Base-by-base conservation (phyloP, 495 filamentous ascomycete species). In the Thermothielavioides terrestris region DNA sequence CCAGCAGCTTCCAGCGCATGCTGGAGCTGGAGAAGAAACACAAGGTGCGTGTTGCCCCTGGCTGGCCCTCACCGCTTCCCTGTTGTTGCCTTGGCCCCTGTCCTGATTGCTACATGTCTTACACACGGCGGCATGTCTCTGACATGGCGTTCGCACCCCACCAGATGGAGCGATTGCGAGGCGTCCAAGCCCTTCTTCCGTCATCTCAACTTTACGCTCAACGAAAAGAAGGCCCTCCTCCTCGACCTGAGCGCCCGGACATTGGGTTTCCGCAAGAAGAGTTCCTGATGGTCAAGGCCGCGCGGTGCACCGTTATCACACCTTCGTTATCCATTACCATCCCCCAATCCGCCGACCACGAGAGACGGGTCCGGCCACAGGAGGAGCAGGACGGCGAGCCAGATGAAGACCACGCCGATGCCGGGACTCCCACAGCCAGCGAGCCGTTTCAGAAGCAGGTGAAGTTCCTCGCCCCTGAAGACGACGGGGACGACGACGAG, bases 21-120 rank as follows among this genome's bases (percentile, higher is more conserved):
- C 58, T 76, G 41, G 73, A 77, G 55, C 60, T 77, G 47, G 75
- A 77, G 56, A 71, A 71, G 51, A 66, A 63, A 60, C 65, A 67
- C 62, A 76, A 77, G 73, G 75, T 77, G 67, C 62, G 69, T 60
- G 35, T 17, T 9, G 22, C 12, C 30, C 42, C 36, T 12, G n/a
- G 46, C 14, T 20, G 30, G 20, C 22, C n/a, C 44, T 45, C 43
- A 36, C 49, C 52, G 39, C 38, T 48, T 50, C 39, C 38, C n/a
- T n/a, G n/a, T 47, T 53, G 48, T 41, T 46, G 28, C 18, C 31
- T 32, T 30, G 34, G 30, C 28, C 34, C 50, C 26, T 44, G 44
- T 51, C 40, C 47, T 56, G 51, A 55, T 49, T 50, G 51, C 45
- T 51, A 25, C 53, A 42, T 62, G 61, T 60, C 52, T 60, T 53